Percentiles rank a stretch among this genome's conserved stretches.
These are phyloP conservation scores for Zizania latifolia DNA, from an alignment of 176 grass and related monocot species.

Conservation along the genomic window DNA sequence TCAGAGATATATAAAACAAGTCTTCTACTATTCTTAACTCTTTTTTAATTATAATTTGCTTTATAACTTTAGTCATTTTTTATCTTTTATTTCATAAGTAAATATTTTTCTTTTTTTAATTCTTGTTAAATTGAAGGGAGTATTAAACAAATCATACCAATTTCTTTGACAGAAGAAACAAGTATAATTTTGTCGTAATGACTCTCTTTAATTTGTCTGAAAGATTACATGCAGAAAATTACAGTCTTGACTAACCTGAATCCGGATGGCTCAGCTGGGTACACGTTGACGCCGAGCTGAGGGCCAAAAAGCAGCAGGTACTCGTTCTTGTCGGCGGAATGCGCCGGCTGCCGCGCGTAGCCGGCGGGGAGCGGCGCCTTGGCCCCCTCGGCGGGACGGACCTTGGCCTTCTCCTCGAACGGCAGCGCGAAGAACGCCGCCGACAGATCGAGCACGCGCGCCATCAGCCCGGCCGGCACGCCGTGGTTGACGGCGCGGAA, in stretches of 20 bases:
- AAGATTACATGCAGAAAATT: not conserved
- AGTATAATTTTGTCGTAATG: no score
- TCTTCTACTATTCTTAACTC: no score
- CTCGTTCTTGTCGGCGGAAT: constrained; percentile 42
- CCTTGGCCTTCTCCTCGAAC: constrained; percentile 32
- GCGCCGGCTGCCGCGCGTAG: constrained; percentile 32
- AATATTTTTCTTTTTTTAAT: no score
- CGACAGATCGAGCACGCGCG: constrained; percentile 24
- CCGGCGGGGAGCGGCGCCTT: constrained; percentile 9
- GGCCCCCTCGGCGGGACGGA: not conserved
- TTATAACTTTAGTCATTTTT: no score
- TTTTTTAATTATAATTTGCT: no score
- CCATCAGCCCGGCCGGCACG: constrained; percentile 9
- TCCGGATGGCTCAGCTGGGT: constrained; percentile 13
- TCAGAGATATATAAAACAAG: no score
- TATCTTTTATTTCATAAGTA: no score
- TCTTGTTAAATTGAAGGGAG: no score
- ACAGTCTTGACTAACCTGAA: constrained; percentile 24
- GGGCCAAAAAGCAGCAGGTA: constrained; percentile 27
- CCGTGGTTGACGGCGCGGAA: constrained; percentile 48
- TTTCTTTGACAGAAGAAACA: no score
- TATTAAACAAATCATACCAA: no score
- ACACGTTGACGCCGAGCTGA: constrained; percentile 23
- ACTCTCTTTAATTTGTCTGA: no score
- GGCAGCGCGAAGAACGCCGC: constrained; percentile 32